Evolutionary conservation across 371 early-diverging fungal genomes (phyloP).

Genomic region (Dichotomocladium elegans): DNA sequence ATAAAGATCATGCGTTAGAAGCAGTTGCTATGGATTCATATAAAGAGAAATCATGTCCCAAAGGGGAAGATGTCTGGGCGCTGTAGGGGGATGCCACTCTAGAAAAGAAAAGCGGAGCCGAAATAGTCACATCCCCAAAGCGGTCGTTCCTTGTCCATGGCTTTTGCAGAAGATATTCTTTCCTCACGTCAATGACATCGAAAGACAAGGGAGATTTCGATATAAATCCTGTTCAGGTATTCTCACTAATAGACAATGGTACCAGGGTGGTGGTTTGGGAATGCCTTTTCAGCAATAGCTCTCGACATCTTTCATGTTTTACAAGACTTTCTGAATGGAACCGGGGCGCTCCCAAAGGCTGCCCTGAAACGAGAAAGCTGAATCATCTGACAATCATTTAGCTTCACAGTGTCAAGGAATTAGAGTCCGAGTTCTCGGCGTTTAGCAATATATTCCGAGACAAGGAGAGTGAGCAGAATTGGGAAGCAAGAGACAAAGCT

Average conservation of each 20-base stretch:
- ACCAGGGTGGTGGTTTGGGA: neutral
- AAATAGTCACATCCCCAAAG: no score
- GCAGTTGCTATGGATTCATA: no score
- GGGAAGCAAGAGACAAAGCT: constrained; percentile 23
- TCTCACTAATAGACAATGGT: neutral
- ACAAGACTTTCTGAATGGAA: no score
- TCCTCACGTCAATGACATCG: constrained; percentile 11
- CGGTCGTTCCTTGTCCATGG: neutral
- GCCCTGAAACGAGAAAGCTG: neutral
- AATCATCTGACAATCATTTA: constrained; percentile 1
- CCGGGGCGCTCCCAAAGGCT: neutral
- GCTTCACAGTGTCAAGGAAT: constrained; percentile 20
- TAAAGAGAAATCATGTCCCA: no score
- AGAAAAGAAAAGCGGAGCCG: no score
- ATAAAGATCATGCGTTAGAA: no score
- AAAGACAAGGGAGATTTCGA: constrained; percentile 14
- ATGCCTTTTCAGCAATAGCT: neutral
- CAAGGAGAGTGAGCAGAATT: constrained; percentile 30
- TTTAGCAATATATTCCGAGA: constrained; percentile 17
- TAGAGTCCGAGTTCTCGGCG: constrained; percentile 16
- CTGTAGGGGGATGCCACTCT: no score
- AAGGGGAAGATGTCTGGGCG: no score
- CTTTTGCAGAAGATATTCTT: constrained; percentile 1
- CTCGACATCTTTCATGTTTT: neutral
- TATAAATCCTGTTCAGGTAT: constrained; percentile 17